Evolutionary conservation across 148 eudicot species (phyloP).

Genomic region (Diospyros lotus): DNA sequence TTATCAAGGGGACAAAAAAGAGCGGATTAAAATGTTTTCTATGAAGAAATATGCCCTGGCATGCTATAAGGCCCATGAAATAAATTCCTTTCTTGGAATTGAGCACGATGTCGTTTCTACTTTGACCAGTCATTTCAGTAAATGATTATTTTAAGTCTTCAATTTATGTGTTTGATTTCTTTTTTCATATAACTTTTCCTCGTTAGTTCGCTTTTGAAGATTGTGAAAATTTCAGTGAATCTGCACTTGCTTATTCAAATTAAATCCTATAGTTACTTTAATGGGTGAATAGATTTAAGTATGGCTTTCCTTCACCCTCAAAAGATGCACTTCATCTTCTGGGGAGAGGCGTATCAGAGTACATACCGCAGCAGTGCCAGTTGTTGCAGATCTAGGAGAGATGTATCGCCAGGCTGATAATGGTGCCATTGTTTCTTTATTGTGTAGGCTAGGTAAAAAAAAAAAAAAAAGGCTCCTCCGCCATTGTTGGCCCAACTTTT

Average conservation of each 20-base stretch:
- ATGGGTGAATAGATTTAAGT: not conserved
- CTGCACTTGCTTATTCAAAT: not conserved
- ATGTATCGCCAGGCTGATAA: slow-evolving; percentile 94
- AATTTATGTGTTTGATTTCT: not conserved
- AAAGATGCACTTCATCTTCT: slow-evolving; percentile 92
- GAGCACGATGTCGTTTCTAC: no score
- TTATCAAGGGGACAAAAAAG: no score
- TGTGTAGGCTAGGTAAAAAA: slow-evolving; percentile 73
- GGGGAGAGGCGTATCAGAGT: slow-evolving; percentile 99
- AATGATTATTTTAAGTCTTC: no score
- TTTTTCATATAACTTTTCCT: not conserved
- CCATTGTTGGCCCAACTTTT: not conserved
- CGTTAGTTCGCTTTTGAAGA: not conserved
- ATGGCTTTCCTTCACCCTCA: slow-evolving; percentile 30
- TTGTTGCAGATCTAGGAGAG: slow-evolving; percentile 85
- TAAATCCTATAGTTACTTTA: not conserved
- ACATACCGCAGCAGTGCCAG: slow-evolving; percentile 96
- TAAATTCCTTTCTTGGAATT: no score
- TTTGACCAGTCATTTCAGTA: no score
- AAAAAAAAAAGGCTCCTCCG: slow-evolving; percentile 1
- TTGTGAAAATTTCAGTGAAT: not conserved
- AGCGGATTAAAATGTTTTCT: no score
- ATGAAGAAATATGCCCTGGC: no score
- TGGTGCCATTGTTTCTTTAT: slow-evolving; percentile 81
- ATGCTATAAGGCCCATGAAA: no score